These are phyloP conservation scores for Arctium lappa DNA, from an alignment of 129 eudicot species.

Conservation along the genomic window DNA sequence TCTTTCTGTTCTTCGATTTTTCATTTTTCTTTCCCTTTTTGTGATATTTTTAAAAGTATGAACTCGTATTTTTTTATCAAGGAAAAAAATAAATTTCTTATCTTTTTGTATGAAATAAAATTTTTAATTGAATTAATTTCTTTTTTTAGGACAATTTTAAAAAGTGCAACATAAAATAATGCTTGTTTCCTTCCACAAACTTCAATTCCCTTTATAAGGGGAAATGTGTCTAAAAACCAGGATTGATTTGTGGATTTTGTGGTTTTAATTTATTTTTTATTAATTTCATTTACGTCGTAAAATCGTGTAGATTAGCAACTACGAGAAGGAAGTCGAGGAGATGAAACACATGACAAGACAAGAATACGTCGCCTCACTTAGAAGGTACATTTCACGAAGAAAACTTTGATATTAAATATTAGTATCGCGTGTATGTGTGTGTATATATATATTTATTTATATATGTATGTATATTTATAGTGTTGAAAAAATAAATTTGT, in stretches of 20 bases:
- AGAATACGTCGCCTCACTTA: slow-evolving; percentile 84
- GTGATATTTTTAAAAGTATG: background rate
- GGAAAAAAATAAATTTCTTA: background rate
- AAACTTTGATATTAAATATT: background rate
- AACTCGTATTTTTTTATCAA: background rate
- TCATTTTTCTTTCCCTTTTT: background rate
- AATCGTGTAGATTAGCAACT: slow-evolving; percentile 57
- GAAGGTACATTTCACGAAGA: slow-evolving; percentile 47
- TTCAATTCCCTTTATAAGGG: slow-evolving; percentile 8
- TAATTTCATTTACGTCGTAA: background rate
- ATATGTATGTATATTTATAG: background rate
- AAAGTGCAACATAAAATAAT: slow-evolving; percentile 18
- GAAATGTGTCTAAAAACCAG: slow-evolving; percentile 8
- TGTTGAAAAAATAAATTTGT: background rate
- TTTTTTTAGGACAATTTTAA: background rate
- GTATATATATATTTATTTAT: background rate
- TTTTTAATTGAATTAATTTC: background rate
- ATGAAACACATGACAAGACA: slow-evolving; percentile 97
- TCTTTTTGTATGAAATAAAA: background rate
- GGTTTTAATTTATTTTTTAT: background rate
- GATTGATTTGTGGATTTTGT: background rate
- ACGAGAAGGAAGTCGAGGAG: slow-evolving; percentile 87
- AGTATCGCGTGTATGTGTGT: background rate
- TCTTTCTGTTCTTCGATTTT: no score
- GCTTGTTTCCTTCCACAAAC: slow-evolving; percentile 17